phyloP scores from a whole-genome alignment of 345 rosid genomes.

The Linum lewisii region DNA sequence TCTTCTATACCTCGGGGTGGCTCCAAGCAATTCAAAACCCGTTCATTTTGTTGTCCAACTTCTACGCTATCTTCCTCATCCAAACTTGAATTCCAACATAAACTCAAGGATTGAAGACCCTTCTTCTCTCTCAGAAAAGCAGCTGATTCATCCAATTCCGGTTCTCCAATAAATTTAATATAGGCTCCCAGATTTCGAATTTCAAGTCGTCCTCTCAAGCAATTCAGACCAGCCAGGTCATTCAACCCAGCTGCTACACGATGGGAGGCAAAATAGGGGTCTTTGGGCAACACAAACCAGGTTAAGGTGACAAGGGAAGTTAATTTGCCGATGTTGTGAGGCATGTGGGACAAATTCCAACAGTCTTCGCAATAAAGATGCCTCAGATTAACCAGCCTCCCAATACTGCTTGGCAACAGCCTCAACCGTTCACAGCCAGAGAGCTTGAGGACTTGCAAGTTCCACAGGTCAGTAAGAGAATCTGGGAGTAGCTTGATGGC shows the following conservation, averaged over 20 bases:
- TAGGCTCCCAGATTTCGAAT: not conserved
- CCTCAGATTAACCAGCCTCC: conserved; percentile 2
- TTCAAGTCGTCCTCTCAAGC: conserved; percentile 1
- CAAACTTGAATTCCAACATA: not conserved
- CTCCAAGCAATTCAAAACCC: not conserved
- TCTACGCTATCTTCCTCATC: not conserved
- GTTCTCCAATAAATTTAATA: not conserved
- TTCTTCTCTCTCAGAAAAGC: conserved; percentile 2
- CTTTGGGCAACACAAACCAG: not conserved
- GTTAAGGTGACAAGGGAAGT: conserved; percentile 7
- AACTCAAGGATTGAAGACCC: not conserved
- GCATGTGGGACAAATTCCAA: not conserved
- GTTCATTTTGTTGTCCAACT: not conserved
- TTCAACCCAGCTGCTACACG: not conserved
- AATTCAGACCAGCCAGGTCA: not conserved
- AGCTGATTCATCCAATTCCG: conserved; percentile 1
- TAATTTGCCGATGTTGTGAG: conserved; percentile 4
- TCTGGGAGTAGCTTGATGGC: conserved; percentile 9
- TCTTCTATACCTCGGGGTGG: not conserved
- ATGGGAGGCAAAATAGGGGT: not conserved
- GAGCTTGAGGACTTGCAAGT: conserved; percentile 5
- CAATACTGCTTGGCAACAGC: not conserved
- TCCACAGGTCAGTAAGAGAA: conserved; percentile 2
- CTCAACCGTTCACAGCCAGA: not conserved
- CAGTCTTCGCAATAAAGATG: conserved; percentile 4